Evolutionary conservation across 495 filamentous ascomycete species (phyloP), one percentile per base, ranked within the genome.

Genomic region (Rhizodiscina lignyota): DNA sequence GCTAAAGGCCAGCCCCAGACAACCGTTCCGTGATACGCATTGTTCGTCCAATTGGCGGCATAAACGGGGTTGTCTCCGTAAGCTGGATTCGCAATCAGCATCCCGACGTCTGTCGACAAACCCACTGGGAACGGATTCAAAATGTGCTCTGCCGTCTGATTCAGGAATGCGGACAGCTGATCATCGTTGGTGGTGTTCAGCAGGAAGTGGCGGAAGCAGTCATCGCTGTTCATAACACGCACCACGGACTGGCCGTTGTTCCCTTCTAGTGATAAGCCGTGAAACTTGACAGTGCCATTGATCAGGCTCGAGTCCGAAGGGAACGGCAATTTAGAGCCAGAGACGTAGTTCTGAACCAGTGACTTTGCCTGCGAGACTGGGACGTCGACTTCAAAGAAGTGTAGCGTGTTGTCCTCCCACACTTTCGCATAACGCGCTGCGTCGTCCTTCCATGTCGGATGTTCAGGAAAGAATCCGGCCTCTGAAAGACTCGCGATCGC

Each of bases 1-100:
- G 71, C 67, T 18, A 76, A 54, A 24, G 63, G 73, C 70, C 72
- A 79, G 36, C 61, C 59, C 72, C 74, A 77, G 5, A 79, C 59
- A 0, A 79, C 74, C 0, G 72, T 74, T 0, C 74, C 74, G 40
- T 79, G 74, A 38, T 77, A 79, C 0, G 67, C 68, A 21, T 55
- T 54, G 4, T 58, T 67, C 0, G 67, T 70, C 37, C 58, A 79
- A 37, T 72, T 71, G 3, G 42, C 50, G 54, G 59, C 48, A 31
- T 52, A 52, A n/a, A 53, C 40, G 0, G 60, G 53, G 26, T 64
- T 54, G 0, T 45, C 56, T 1, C 67, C 68, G 37, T 66, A 76
- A 1, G 74, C 71, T 0, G 74, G 74, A 34, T 79, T 79, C 4
- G 74, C 65, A 28, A 77, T 57, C 0, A 79, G 31, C 37, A 76